A percentile compares a stretch with the other conserved stretches of the same genome.
phyloP scores from a whole-genome alignment of 2,329 filamentous ascomycete species.

The Gyromitra esculenta region DNA sequence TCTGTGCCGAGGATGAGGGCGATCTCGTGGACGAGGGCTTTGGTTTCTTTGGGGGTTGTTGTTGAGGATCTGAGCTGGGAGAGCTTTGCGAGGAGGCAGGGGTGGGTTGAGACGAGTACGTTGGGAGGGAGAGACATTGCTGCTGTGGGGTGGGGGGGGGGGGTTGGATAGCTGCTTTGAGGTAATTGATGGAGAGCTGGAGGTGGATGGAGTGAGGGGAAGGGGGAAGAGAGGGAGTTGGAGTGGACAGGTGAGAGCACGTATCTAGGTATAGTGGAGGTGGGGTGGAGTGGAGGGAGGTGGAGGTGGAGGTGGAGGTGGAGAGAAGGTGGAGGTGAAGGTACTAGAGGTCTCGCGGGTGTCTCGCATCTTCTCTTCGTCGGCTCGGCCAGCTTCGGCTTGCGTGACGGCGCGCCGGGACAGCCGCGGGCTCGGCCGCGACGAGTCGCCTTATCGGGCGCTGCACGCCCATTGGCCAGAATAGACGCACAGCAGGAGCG shows the following conservation, averaged over 20 bases:
- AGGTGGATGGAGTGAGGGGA: background rate
- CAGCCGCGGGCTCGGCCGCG: no score
- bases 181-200: conserved; percentile 24
- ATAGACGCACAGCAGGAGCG: no score
- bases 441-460: no score
- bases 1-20: conserved; percentile 82
- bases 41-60: conserved; percentile 78
- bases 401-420: no score
- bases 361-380: background rate
- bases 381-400: conserved; percentile 11
- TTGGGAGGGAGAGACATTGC: conserved; percentile 66
- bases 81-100: conserved; percentile 86
- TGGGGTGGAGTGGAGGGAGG: background rate
- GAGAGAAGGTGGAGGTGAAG: background rate
- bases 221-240: no score
- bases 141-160: conserved; percentile 17
- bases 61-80: conserved; percentile 82
- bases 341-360: background rate
- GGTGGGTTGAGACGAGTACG: conserved; percentile 78
- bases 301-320: conserved; percentile 7
- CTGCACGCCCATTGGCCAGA: no score
- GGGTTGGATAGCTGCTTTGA: conserved; percentile 37
- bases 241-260: no score
- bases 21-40: conserved; percentile 85
- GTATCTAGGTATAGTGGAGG: background rate